These are phyloP conservation scores for Paracoccidioides lutzii DNA, from an alignment of 2,329 filamentous ascomycete genomes.

Conservation along the genomic window DNA sequence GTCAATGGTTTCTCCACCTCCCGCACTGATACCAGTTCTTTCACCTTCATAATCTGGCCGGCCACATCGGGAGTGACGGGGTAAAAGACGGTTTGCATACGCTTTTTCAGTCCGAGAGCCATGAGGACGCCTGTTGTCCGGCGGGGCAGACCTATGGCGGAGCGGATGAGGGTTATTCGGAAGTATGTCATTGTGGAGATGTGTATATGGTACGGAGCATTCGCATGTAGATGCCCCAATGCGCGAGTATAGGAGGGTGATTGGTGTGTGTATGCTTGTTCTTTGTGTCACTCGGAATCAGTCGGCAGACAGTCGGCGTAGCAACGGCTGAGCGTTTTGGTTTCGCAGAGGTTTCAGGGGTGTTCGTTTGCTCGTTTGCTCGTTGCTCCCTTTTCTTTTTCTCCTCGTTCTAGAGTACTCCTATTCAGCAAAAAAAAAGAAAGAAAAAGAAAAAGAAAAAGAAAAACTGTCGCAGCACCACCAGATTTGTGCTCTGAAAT, in stretches of 20 bases:
- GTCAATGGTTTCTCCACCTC: constrained; percentile 58
- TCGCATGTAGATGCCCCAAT: background rate
- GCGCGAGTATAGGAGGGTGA: background rate
- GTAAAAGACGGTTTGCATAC: constrained; percentile 80
- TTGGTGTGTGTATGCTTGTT: background rate
- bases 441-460: too few species aligned
- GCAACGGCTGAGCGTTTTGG: background rate
- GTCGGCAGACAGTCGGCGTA: background rate
- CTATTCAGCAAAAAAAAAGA: background rate
- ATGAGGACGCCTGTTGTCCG: constrained; percentile 69
- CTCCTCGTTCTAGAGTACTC: too few species aligned
- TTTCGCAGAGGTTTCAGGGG: background rate
- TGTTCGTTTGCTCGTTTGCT: background rate
- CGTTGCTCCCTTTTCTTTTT: background rate
- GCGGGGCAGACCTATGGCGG: constrained; percentile 72
- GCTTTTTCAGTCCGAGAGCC: constrained; percentile 72
- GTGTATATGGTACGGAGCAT: background rate
- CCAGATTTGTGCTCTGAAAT: too few species aligned
- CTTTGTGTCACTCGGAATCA: background rate
- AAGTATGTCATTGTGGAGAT: constrained; percentile 57
- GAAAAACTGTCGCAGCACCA: too few species aligned
- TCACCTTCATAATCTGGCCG: constrained; percentile 86
- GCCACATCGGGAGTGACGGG: constrained; percentile 68
- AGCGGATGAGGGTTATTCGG: constrained; percentile 80
- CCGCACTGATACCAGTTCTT: constrained; percentile 73